Conservation (phyloP, 1,139 yeast species). For the Yamadazyma taylorii region DNA sequence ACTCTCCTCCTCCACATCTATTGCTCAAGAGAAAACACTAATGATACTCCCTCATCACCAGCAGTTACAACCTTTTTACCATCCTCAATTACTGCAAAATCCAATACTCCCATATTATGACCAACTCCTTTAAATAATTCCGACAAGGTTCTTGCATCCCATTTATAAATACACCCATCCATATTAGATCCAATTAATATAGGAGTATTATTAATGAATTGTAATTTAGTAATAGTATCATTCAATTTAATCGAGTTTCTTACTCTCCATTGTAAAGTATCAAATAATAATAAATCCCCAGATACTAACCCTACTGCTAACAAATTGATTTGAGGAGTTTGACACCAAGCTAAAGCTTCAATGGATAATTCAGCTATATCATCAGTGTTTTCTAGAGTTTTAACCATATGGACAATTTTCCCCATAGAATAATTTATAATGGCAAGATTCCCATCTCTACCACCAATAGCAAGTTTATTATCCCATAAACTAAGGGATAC, state of each 20-base stretch:
- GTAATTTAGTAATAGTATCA: conserved; percentile 82
- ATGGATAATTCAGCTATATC: conserved; percentile 76
- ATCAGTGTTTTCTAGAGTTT: conserved; percentile 61
- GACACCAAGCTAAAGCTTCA: conserved; percentile 86
- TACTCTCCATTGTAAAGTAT: conserved; percentile 82
- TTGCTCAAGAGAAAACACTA: conserved; percentile 47
- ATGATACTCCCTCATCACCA: conserved; percentile 96
- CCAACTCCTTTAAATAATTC: conserved; percentile 80
- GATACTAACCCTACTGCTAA: conserved; percentile 88
- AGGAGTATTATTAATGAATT: conserved; percentile 60
- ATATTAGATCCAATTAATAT: conserved; percentile 70
- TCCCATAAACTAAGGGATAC: conserved; percentile 57
- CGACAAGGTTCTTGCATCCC: conserved; percentile 86
- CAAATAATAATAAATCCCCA: conserved; percentile 81
- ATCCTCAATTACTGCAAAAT: conserved; percentile 63
- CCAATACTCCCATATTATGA: conserved; percentile 91
- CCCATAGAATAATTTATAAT: conserved; percentile 77
- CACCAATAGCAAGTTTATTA: conserved; percentile 68
- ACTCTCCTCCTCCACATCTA: background rate
- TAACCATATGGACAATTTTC: conserved; percentile 60
- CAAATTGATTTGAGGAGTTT: conserved; percentile 50
- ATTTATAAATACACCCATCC: conserved; percentile 82
- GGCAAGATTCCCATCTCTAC: conserved; percentile 81
- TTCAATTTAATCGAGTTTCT: conserved; percentile 68
- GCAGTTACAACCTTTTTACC: conserved; percentile 82